phyloP scores from a whole-genome alignment of 2,329 filamentous ascomycete species.

The Calonectria henricotiae region DNA sequence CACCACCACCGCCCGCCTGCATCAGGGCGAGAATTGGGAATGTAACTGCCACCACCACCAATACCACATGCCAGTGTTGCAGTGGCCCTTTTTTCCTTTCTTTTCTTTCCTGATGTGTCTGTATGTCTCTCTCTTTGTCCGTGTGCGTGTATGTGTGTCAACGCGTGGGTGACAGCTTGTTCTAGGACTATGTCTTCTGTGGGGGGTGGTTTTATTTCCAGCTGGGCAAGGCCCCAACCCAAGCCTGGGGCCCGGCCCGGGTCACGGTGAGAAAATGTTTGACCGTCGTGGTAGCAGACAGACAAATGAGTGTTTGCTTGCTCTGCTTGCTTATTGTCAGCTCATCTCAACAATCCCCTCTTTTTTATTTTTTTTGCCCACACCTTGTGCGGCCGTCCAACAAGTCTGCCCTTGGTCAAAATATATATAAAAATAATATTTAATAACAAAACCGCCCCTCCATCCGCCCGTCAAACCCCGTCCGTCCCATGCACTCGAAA shows the following conservation, averaged over 20 bases:
- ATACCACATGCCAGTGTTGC: slow-evolving; percentile 21
- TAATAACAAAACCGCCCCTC: background rate
- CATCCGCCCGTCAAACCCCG: background rate
- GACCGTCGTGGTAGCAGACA: slow-evolving; percentile 17
- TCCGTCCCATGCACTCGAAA: background rate
- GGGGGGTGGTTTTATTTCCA: slow-evolving; percentile 2
- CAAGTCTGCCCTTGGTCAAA: background rate
- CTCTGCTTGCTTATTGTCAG: slow-evolving; percentile 22
- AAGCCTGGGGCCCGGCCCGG: slow-evolving; percentile 17
- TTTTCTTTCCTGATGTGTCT: no score
- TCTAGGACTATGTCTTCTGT: background rate
- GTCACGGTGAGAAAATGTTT: slow-evolving; percentile 10
- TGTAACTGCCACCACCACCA: slow-evolving; percentile 1
- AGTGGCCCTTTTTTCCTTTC: background rate
- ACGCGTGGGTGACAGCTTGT: slow-evolving; percentile 5
- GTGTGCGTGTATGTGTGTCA: background rate
- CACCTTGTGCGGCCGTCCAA: background rate
- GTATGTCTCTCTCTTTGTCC: no score
- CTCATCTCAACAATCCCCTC: slow-evolving; percentile 20
- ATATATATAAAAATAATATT: no score
- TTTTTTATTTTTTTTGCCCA: background rate
- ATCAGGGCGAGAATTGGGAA: slow-evolving; percentile 19
- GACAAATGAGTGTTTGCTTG: slow-evolving; percentile 17
- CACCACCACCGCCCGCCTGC: slow-evolving; percentile 4
- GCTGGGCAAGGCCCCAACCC: slow-evolving; percentile 16